These are phyloP conservation scores for Prunus yedoensis DNA, from an alignment of 331 rosid species.

Conservation along the genomic window DNA sequence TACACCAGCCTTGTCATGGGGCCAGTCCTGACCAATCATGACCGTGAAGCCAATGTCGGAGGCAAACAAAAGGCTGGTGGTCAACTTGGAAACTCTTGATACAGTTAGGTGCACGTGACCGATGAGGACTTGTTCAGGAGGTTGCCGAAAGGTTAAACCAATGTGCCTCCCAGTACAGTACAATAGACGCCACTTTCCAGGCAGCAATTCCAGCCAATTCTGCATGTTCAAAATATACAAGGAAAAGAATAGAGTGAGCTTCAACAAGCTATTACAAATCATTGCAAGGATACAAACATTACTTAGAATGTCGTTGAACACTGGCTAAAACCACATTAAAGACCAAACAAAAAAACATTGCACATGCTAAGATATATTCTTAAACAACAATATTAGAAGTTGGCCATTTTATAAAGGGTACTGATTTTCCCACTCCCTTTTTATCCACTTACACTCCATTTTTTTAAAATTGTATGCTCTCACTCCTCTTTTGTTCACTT, in stretches of 20 bases:
- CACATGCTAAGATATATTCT: too few relatives aligned
- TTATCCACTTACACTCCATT: too few relatives aligned
- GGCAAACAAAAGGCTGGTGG: slow-evolving; percentile 46
- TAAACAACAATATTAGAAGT: too few relatives aligned
- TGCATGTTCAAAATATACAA: slow-evolving; percentile 23
- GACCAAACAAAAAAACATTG: too few relatives aligned
- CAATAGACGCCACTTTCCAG: slow-evolving; percentile 96
- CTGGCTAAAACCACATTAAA: too few relatives aligned
- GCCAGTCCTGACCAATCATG: slow-evolving; percentile 84
- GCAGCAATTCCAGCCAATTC: slow-evolving; percentile 88
- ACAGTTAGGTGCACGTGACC: slow-evolving; percentile 71
- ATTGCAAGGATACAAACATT: not conserved
- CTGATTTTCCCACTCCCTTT: too few relatives aligned
- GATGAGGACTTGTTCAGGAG: slow-evolving; percentile 75
- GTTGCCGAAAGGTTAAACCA: slow-evolving; percentile 84
- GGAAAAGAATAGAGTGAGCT: not conserved
- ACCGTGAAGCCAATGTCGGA: slow-evolving; percentile 71
- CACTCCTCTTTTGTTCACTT: too few relatives aligned
- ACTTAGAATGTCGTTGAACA: too few relatives aligned
- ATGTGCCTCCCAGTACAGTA: slow-evolving; percentile 93
- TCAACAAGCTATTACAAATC: not conserved
- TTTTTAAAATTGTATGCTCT: too few relatives aligned
- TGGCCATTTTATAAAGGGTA: too few relatives aligned
- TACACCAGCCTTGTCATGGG: slow-evolving; percentile 78
- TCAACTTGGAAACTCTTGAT: slow-evolving; percentile 47